A percentile compares a stretch with the other conserved stretches of the same genome.
These are phyloP conservation scores for Leccinum pachyderme DNA, from an alignment of 1,284 basidiomycete genomes.

Conservation along the genomic window DNA sequence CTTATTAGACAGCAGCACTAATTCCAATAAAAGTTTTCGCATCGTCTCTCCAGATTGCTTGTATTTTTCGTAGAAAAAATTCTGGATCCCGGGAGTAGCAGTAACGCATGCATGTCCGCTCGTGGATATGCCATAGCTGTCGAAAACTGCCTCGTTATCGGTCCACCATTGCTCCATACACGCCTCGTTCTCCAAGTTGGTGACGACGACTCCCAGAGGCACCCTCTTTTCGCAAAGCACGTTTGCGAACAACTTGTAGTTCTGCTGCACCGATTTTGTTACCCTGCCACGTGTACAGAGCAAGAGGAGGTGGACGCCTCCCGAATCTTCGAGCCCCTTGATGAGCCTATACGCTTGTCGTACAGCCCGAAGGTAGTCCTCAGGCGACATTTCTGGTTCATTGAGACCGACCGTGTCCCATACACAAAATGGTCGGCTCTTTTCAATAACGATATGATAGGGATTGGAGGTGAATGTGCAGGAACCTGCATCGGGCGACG, in stretches of 20 bases:
- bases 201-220: conserved; percentile 36
- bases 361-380: conserved; percentile 31
- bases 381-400: conserved; percentile 29
- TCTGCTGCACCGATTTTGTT: conserved; percentile 28
- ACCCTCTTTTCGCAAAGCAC: conserved; percentile 29
- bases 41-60: conserved; percentile 18
- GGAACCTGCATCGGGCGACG: conserved; percentile 24
- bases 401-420: conserved; percentile 41
- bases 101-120: conserved; percentile 31
- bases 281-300: conserved; percentile 39
- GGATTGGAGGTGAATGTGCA: conserved; percentile 23
- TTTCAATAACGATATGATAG: conserved; percentile 17
- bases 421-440: conserved; percentile 12
- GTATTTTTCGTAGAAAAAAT: conserved; percentile 15
- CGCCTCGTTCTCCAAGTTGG: conserved; percentile 42
- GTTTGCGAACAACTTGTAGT: conserved; percentile 28
- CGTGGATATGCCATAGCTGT: conserved; percentile 12
- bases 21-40: conserved; percentile 14
- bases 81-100: conserved; percentile 15
- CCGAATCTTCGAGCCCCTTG: conserved; percentile 26
- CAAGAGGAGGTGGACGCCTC: conserved; percentile 38
- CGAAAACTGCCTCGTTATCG: conserved; percentile 20
- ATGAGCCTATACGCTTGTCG: conserved; percentile 33
- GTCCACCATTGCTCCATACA: conserved; percentile 31
- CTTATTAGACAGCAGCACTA: not conserved